Conservation (phyloP, 768 basidiomycete species). For the Wakefieldia striispora region DNA sequence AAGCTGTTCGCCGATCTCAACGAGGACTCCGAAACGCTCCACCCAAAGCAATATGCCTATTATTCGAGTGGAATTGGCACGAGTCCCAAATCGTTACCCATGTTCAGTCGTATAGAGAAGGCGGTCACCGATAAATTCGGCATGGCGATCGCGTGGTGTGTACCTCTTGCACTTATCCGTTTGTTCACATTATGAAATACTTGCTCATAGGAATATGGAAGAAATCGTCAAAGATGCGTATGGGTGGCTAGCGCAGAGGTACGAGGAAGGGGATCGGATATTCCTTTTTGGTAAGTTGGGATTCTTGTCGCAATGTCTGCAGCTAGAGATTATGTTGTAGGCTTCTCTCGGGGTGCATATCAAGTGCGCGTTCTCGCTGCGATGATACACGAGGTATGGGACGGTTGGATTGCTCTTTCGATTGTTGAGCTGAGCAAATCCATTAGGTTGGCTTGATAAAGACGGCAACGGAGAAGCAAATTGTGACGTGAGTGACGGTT, state of each 20-base stretch:
- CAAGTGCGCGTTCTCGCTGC: slow-evolving; percentile 40
- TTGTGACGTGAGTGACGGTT: slow-evolving; percentile 22
- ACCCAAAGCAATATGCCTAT: slow-evolving; percentile 30
- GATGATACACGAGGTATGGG: slow-evolving; percentile 37
- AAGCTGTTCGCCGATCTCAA: slow-evolving; percentile 32
- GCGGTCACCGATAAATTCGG: slow-evolving; percentile 29
- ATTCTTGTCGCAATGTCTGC: not conserved
- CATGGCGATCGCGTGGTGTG: slow-evolving; percentile 39
- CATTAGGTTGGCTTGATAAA: slow-evolving; percentile 34
- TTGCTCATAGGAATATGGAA: slow-evolving; percentile 33
- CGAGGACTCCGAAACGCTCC: slow-evolving; percentile 11
- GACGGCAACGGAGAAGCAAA: slow-evolving; percentile 32
- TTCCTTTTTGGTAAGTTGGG: slow-evolving; percentile 32
- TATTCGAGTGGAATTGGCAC: slow-evolving; percentile 42
- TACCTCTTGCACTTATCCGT: not conserved
- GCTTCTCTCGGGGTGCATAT: slow-evolving; percentile 46
- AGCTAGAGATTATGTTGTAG: slow-evolving; percentile 4
- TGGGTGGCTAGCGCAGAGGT: slow-evolving; percentile 26
- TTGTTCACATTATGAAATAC: not conserved
- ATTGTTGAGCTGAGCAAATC: not conserved
- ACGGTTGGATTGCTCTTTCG: too few species aligned
- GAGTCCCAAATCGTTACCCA: slow-evolving; percentile 26
- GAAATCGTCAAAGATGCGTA: slow-evolving; percentile 32
- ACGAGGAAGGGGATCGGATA: slow-evolving; percentile 33
- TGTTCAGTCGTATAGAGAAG: slow-evolving; percentile 18